Evolutionary conservation across 768 basidiomycete species (phyloP).

Genomic region (Ephemerocybe angulata): DNA sequence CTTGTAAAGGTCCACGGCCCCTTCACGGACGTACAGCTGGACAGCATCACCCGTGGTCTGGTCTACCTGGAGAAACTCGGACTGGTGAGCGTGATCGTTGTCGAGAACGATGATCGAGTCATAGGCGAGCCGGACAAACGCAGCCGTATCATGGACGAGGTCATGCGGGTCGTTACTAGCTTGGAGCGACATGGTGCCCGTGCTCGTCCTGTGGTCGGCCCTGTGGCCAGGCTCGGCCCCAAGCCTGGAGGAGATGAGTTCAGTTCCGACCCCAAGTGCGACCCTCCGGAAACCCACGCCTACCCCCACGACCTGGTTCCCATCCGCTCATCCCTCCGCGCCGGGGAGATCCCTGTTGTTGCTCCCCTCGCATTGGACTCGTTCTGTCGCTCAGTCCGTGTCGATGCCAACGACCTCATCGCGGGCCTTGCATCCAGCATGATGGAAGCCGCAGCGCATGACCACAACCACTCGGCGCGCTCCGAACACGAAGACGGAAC

Average conservation of each 20-base stretch:
- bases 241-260: constrained; percentile 46
- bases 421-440: constrained; percentile 86
- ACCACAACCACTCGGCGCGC: constrained; percentile 25
- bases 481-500: constrained; percentile 31
- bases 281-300: constrained; percentile 73
- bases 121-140: constrained; percentile 72
- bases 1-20: constrained; percentile 97
- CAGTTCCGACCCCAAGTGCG: constrained; percentile 27
- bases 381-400: constrained; percentile 78
- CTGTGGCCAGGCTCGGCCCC: constrained; percentile 81
- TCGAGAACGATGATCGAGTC: constrained; percentile 79
- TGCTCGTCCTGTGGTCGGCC: constrained; percentile 85
- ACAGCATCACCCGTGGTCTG: constrained; percentile 90
- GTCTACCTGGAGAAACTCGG: constrained; percentile 96
- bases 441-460: constrained; percentile 48
- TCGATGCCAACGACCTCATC: constrained; percentile 86
- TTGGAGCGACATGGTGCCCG: constrained; percentile 83
- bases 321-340: constrained; percentile 83
- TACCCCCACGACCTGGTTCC: constrained; percentile 75
- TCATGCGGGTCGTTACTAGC: constrained; percentile 76
- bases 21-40: constrained; percentile 87
- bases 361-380: constrained; percentile 92
- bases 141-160: constrained; percentile 65
- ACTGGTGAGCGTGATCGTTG: constrained; percentile 90
- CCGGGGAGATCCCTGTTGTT: constrained; percentile 95